phyloP scores from a whole-genome alignment of 2,329 filamentous ascomycete genomes.

The Aspergillus sp. region DNA sequence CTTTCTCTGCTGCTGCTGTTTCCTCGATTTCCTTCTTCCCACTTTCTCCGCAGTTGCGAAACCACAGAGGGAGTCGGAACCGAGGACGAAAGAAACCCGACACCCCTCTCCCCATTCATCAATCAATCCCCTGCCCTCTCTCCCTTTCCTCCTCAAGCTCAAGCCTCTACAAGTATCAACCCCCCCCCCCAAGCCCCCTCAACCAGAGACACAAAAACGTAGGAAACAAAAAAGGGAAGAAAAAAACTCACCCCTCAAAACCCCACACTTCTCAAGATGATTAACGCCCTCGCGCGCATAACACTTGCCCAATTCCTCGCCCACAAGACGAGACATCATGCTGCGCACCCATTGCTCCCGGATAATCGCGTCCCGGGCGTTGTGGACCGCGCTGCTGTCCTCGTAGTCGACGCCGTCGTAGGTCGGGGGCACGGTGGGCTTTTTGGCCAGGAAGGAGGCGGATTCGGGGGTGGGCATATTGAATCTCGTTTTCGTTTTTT shows the following conservation, averaged over 20 bases:
- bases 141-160: too few species aligned
- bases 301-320: constrained; percentile 68
- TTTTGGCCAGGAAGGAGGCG: constrained; percentile 62
- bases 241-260: constrained; percentile 58
- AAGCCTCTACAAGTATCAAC: too few species aligned
- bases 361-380: constrained; percentile 64
- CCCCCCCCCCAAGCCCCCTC: too few species aligned
- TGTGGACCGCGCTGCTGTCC: constrained; percentile 62
- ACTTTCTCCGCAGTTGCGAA: too few species aligned
- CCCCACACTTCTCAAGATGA: constrained; percentile 67
- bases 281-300: constrained; percentile 65
- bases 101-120: too few species aligned
- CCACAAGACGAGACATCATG: constrained; percentile 67
- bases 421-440: constrained; percentile 64
- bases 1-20: too few species aligned
- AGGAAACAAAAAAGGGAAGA: too few species aligned
- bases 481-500: background rate
- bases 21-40: too few species aligned
- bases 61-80: too few species aligned
- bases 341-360: constrained; percentile 68
- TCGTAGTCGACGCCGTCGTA: constrained; percentile 68
- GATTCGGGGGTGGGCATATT: constrained; percentile 64
- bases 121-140: too few species aligned
- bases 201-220: too few species aligned
- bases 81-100: too few species aligned